A percentile compares a stretch with the other conserved stretches of the same genome.
phyloP scores from a whole-genome alignment of 1,284 basidiomycete species.

The Tetrapyrgos nigripes region DNA sequence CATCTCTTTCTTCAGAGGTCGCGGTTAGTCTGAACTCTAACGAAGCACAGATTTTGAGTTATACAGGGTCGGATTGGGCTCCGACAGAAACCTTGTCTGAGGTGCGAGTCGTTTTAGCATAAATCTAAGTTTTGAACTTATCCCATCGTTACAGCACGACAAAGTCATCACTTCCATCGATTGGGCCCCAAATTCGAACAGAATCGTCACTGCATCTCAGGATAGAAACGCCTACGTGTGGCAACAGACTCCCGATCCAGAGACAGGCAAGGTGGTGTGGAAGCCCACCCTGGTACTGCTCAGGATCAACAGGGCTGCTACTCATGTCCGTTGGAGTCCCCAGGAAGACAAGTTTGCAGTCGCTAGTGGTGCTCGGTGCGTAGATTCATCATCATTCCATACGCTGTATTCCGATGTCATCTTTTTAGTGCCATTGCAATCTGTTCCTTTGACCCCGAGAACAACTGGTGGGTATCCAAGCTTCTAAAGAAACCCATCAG shows the following conservation, averaged over 20 bases:
- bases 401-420: conserved; percentile 9
- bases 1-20: conserved; percentile 65
- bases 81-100: conserved; percentile 85
- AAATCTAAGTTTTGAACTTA: neutral
- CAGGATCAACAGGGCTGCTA: conserved; percentile 95
- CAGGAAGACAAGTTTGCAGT: conserved; percentile 99
- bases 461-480: conserved; percentile 99
- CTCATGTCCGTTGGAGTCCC: conserved; percentile 95
- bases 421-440: conserved; percentile 83
- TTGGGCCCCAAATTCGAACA: conserved; percentile 97
- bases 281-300: conserved; percentile 97
- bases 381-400: neutral
- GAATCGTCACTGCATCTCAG: conserved; percentile 98
- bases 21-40: conserved; percentile 93
- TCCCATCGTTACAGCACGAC: conserved; percentile 77
- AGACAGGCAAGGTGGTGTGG: conserved; percentile 79
- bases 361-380: conserved; percentile 91
- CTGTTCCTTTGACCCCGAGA: conserved; percentile 95
- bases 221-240: conserved; percentile 99
- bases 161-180: conserved; percentile 98
- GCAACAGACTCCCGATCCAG: conserved; percentile 80
- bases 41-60: conserved; percentile 85
- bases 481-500: conserved; percentile 97
- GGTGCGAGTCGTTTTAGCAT: conserved; percentile 50
- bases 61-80: conserved; percentile 76